These are phyloP conservation scores for Yamadazyma scolyti DNA, from an alignment of 805 yeast species.

Conservation along the genomic window DNA sequence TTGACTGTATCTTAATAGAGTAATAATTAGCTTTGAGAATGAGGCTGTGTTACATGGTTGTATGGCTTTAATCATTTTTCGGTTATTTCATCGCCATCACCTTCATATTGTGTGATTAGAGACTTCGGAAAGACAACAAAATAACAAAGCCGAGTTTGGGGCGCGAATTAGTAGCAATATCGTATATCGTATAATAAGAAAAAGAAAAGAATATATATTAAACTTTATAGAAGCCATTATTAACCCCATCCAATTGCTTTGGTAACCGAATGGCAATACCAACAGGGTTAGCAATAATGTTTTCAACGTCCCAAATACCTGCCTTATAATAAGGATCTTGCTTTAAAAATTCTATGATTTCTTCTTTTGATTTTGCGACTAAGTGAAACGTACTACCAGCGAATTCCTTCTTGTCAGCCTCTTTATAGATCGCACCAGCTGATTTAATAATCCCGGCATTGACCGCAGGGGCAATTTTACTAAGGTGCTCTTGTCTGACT, in stretches of 20 bases:
- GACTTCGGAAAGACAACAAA: too few relatives aligned
- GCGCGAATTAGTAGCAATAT: too few relatives aligned
- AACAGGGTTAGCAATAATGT: slow-evolving; percentile 54
- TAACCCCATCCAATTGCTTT: slow-evolving; percentile 30
- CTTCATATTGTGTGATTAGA: too few relatives aligned
- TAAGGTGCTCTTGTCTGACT: slow-evolving; percentile 49
- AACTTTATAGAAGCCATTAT: slow-evolving; percentile 14
- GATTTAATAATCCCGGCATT: slow-evolving; percentile 36
- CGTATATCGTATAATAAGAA: too few relatives aligned
- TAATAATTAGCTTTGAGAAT: too few relatives aligned
- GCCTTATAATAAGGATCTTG: slow-evolving; percentile 57
- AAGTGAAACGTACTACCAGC: slow-evolving; percentile 68
- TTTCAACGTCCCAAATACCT: slow-evolving; percentile 76
- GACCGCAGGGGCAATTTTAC: slow-evolving; percentile 25
- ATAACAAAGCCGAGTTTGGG: too few relatives aligned
- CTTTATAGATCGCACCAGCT: slow-evolving; percentile 43
- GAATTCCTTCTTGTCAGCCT: slow-evolving; percentile 44
- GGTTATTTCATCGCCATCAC: too few relatives aligned
- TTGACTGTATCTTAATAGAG: too few relatives aligned
- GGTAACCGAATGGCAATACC: slow-evolving; percentile 34
- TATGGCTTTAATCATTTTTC: too few relatives aligned
- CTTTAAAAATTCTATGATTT: slow-evolving; percentile 60
- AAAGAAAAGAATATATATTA: background rate
- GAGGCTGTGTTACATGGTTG: too few relatives aligned
- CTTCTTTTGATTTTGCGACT: slow-evolving; percentile 61